phyloP scores from a whole-genome alignment of 768 basidiomycete genomes.

The Leccinum arenicola region DNA sequence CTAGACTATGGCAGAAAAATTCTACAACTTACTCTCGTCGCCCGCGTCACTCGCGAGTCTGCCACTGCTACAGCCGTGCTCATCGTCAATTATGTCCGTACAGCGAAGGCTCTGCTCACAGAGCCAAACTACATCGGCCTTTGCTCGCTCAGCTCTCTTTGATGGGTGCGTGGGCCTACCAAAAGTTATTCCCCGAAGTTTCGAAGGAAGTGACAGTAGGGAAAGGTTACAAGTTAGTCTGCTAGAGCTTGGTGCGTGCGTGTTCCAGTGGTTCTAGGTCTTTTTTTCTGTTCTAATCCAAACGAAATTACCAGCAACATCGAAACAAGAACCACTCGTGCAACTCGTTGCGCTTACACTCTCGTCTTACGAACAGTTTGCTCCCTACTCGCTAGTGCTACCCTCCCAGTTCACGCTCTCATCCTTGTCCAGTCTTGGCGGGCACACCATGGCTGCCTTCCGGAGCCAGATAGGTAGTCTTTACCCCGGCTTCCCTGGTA shows the following conservation, averaged over 20 bases:
- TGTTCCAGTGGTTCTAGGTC: slow-evolving; percentile 12
- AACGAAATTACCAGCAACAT: neutral
- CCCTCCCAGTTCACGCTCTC: slow-evolving; percentile 36
- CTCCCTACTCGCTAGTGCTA: slow-evolving; percentile 19
- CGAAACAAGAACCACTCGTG: too few species aligned
- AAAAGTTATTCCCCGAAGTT: slow-evolving; percentile 53
- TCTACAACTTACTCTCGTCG: slow-evolving; percentile 54
- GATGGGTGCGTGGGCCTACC: slow-evolving; percentile 72
- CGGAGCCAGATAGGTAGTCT: neutral
- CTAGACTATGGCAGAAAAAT: slow-evolving; percentile 66
- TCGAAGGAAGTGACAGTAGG: slow-evolving; percentile 51
- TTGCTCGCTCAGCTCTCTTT: slow-evolving; percentile 63
- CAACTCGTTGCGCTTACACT: slow-evolving; percentile 25
- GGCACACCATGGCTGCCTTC: neutral
- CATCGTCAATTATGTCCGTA: slow-evolving; percentile 54
- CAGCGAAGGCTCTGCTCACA: slow-evolving; percentile 66
- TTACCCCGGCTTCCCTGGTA: too few species aligned
- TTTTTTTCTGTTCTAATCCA: neutral
- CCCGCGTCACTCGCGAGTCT: slow-evolving; percentile 33
- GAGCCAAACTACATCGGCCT: slow-evolving; percentile 68
- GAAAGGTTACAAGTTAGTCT: slow-evolving; percentile 51
- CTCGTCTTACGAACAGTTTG: slow-evolving; percentile 37
- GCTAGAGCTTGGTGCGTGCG: slow-evolving; percentile 69
- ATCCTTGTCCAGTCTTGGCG: slow-evolving; percentile 9
- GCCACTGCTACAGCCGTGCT: slow-evolving; percentile 31